Base-by-base conservation (phyloP, 2,329 filamentous ascomycete species). In the Penicillium occitanis region DNA sequence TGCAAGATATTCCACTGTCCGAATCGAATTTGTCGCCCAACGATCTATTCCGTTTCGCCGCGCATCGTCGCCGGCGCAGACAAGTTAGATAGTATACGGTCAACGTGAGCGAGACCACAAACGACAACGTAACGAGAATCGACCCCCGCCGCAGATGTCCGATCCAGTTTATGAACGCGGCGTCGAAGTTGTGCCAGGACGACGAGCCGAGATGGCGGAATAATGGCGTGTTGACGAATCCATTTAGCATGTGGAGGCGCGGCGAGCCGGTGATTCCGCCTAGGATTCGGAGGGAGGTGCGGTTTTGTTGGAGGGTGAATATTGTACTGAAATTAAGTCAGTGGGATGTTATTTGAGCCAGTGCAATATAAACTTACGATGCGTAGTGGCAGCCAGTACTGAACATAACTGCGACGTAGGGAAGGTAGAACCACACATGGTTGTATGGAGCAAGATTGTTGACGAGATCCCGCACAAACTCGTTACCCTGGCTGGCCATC, bases 301-400 rank as follows among this genome's bases (percentile, higher is more conserved):
- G 72, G 66, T 77, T 70, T 1, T 61, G 48, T 61, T 80, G 75
- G 48, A 76, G 72, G 22, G 76, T 73, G 68, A 79, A 79, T 7
- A 33, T 33, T 7, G 30, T 33, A 8, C 30, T 33, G 30, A 33
- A 7, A 33, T 10, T 10, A 33, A 8, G 1, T 33, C 30, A 33
- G 30, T 33, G 1, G 8, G 30, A 7, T 33, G 30, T 33, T 33
- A 10, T 33, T 33, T 7, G 8, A 33, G 8, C 30, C 30, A 33
- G 30, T 33, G 30, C 30, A 33, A 33, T 8, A 1, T 33, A 33
- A 28, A 71, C 75, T 46, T 69, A 78, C 74, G 78, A 80, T 28
- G 77, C 78, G 65, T 78, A 81, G 66, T 81, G 78, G 48, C 78
- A 80, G 13, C 78, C 78, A 0, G 79, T 80, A 67, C 77, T 80